Conservation (phyloP, 139 green algal genomes). For the Chlamydomonas incerta region DNA sequence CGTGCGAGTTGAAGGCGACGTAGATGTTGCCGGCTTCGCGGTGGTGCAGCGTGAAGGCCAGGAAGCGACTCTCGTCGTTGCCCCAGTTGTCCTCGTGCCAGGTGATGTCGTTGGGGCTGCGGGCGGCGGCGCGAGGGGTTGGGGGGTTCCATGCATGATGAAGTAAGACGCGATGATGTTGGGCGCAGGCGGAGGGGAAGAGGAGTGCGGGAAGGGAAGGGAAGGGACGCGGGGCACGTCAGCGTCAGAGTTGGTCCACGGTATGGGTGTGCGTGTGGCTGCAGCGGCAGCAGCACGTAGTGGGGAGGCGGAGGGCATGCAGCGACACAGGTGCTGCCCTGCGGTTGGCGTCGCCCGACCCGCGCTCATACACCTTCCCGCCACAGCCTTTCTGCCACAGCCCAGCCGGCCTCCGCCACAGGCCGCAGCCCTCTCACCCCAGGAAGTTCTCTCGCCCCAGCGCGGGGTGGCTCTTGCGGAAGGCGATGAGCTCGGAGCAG, state of each 20-base stretch:
- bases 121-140: neutral
- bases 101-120: conserved; percentile 85
- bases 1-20: conserved; percentile 94
- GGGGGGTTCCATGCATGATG: too few relatives aligned
- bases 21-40: conserved; percentile 79
- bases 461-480: conserved; percentile 83
- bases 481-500: conserved; percentile 80
- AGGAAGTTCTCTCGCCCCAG: conserved; percentile 88
- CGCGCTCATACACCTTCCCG: too few relatives aligned
- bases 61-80: conserved; percentile 91
- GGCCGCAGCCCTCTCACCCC: conserved; percentile 42
- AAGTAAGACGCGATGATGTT: neutral
- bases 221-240: too few relatives aligned
- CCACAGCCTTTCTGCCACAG: too few relatives aligned
- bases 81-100: conserved; percentile 98
- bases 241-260: too few relatives aligned
- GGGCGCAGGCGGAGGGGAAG: neutral
- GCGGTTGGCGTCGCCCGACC: too few relatives aligned
- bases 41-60: conserved; percentile 96
- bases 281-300: too few relatives aligned
- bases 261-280: too few relatives aligned
- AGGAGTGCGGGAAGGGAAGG: too few relatives aligned
- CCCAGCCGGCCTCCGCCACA: too few relatives aligned
- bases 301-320: too few relatives aligned
- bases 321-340: too few relatives aligned